Conservation (phyloP, 805 yeast species). For the Kazachstania kunashirensis region DNA sequence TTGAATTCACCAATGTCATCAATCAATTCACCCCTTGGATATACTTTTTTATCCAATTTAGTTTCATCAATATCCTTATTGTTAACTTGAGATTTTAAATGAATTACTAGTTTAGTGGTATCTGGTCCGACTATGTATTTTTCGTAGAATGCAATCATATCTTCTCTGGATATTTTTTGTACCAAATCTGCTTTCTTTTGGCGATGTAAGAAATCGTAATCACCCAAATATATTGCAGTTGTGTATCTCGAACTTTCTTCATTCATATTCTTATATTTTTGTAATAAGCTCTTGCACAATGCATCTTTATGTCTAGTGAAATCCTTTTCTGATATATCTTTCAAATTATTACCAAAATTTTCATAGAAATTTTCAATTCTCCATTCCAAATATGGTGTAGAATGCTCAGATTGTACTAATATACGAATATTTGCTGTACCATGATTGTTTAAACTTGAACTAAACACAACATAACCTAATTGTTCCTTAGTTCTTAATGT, state of each 20-base stretch:
- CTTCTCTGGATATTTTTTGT: slow-evolving; percentile 42
- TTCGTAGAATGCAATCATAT: slow-evolving; percentile 48
- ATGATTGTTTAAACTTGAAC: slow-evolving; percentile 59
- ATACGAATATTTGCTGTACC: slow-evolving; percentile 53
- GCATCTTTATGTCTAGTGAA: slow-evolving; percentile 63
- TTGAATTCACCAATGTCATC: slow-evolving; percentile 47
- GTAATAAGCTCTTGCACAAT: slow-evolving; percentile 51
- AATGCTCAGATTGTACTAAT: slow-evolving; percentile 74
- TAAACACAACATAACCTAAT: slow-evolving; percentile 86
- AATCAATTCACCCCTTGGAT: slow-evolving; percentile 43
- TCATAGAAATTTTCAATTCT: slow-evolving; percentile 64
- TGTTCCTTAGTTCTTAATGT: slow-evolving; percentile 90
- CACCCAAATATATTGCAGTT: slow-evolving; percentile 62
- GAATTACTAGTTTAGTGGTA: slow-evolving; percentile 43
- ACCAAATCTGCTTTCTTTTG: slow-evolving; percentile 49
- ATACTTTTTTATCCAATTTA: slow-evolving; percentile 23
- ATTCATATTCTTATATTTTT: slow-evolving; percentile 63
- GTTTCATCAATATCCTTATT: slow-evolving; percentile 18
- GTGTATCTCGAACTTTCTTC: slow-evolving; percentile 68
- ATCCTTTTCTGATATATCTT: slow-evolving; percentile 49
- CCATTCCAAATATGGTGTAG: slow-evolving; percentile 61
- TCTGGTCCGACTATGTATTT: slow-evolving; percentile 32
- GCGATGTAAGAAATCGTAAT: slow-evolving; percentile 60
- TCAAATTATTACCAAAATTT: slow-evolving; percentile 37
- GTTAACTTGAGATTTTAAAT: slow-evolving; percentile 44